These are phyloP conservation scores for Trichoderma sp. DNA, from an alignment of 2,329 filamentous ascomycete species.

Conservation along the genomic window DNA sequence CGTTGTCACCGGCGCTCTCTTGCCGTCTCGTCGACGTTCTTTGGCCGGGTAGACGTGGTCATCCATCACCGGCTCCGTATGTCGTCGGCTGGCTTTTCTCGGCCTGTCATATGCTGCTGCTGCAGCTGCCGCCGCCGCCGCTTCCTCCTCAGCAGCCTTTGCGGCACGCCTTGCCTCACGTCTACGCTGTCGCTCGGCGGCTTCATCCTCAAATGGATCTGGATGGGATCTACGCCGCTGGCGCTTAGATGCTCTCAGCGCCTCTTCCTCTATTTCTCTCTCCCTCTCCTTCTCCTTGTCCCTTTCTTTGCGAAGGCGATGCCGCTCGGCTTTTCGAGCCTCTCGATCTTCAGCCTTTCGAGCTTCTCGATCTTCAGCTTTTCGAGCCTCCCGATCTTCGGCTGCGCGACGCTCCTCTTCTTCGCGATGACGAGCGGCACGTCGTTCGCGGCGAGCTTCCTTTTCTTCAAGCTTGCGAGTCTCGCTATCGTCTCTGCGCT, in stretches of 20 bases:
- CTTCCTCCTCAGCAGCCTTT: conserved; percentile 44
- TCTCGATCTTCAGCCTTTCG: conserved; percentile 45
- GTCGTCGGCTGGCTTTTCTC: conserved; percentile 42
- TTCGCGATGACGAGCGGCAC: conserved; percentile 50
- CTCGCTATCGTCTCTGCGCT: conserved; percentile 59
- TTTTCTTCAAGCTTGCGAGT: conserved; percentile 56
- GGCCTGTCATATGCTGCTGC: conserved; percentile 33
- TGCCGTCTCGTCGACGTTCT: conserved; percentile 39
- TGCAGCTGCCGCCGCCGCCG: conserved; percentile 21
- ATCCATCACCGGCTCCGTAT: conserved; percentile 44
- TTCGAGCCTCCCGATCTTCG: conserved; percentile 39
- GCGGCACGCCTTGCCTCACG: conserved; percentile 54
- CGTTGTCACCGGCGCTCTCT: conserved; percentile 39
- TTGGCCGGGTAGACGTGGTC: conserved; percentile 48
- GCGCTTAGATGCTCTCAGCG: conserved; percentile 46
- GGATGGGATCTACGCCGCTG: conserved; percentile 52
- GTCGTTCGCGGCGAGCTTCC: conserved; percentile 58
- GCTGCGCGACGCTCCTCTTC: conserved; percentile 51
- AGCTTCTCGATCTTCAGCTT: conserved; percentile 46
- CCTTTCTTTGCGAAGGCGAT: conserved; percentile 50
- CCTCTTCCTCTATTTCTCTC: conserved; percentile 49
- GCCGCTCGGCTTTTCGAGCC: conserved; percentile 43
- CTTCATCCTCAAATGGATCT: conserved; percentile 50
- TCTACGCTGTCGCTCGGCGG: conserved; percentile 55
- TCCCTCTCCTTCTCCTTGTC: conserved; percentile 38